Evolutionary conservation across 2,329 filamentous ascomycete genomes (phyloP).

Genomic region (Fusarium beomiforme): DNA sequence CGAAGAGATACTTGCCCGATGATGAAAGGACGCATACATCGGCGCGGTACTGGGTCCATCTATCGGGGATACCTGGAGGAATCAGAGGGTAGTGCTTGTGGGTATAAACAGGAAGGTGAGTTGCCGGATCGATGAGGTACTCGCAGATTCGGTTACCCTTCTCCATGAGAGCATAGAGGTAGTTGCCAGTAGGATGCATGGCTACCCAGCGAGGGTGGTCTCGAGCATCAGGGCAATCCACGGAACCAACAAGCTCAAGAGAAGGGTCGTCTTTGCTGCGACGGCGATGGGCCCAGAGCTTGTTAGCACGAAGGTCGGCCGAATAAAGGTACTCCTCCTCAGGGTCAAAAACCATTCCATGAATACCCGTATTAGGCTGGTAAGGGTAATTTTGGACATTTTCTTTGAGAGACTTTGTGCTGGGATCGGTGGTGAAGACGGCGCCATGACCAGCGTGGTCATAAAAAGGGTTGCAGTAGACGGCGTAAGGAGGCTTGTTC

Average conservation of each 20-base stretch:
- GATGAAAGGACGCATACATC: conserved; percentile 82
- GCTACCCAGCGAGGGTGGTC: conserved; percentile 92
- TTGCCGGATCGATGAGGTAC: conserved; percentile 79
- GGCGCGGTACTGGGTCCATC: conserved; percentile 77
- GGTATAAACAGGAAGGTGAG: conserved; percentile 81
- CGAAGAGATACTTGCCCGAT: conserved; percentile 81
- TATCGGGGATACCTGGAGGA: conserved; percentile 71
- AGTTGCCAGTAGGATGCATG: conserved; percentile 79
- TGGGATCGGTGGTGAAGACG: conserved; percentile 70
- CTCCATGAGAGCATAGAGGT: conserved; percentile 90
- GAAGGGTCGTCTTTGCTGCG: conserved; percentile 49
- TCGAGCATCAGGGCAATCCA: conserved; percentile 74
- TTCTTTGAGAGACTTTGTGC: conserved; percentile 65
- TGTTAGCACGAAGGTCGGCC: conserved; percentile 80
- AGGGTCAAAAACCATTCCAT: conserved; percentile 84
- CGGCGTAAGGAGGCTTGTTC: conserved; percentile 78
- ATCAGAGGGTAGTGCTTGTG: conserved; percentile 81
- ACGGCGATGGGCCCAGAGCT: conserved; percentile 87
- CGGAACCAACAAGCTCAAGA: conserved; percentile 75
- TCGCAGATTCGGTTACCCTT: conserved; percentile 85
- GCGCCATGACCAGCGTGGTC: conserved; percentile 84
- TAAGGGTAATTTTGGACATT: conserved; percentile 81
- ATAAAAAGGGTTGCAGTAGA: conserved; percentile 94
- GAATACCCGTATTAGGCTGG: conserved; percentile 75
- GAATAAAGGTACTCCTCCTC: conserved; percentile 81